These are phyloP conservation scores for Withania somnifera DNA, from an alignment of 305 asterid species.

Conservation along the genomic window DNA sequence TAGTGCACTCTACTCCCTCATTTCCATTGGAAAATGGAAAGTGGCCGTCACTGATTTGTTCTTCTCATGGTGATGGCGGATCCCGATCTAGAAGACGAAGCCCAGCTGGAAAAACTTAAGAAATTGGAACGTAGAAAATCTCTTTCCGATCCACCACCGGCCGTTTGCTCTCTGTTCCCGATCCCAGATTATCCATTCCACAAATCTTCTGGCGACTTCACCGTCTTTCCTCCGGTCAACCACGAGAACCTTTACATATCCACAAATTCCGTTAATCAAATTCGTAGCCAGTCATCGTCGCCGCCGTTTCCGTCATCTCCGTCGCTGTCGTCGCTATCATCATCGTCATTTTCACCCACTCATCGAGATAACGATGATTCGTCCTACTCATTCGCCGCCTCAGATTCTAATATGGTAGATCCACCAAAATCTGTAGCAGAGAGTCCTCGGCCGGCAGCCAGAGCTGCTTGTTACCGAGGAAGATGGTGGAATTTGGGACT, in stretches of 20 bases:
- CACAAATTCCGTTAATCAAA: conserved; percentile 1
- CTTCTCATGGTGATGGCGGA: conserved; percentile 5
- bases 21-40: not conserved
- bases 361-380: conserved; percentile 8
- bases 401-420: conserved; percentile 8
- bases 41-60: not conserved
- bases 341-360: not conserved
- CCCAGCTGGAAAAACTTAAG: not conserved
- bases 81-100: not conserved
- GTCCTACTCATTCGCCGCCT: conserved; percentile 26
- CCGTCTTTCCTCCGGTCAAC: conserved; percentile 17
- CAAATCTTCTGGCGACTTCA: conserved; percentile 1
- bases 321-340: not conserved
- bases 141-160: not conserved
- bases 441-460: no score
- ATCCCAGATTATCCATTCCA: not conserved
- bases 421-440: not conserved
- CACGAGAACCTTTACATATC: conserved; percentile 50
- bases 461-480: not conserved
- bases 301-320: conserved; percentile 4
- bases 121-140: not conserved
- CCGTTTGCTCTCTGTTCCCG: no score
- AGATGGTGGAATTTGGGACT: conserved; percentile 17
- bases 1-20: not conserved
- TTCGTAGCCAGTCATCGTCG: conserved; percentile 1